Percentiles rank a stretch among this genome's conserved stretches.
phyloP scores from a whole-genome alignment of 1,284 basidiomycete species.

The Ceratobasidium theobromae region DNA sequence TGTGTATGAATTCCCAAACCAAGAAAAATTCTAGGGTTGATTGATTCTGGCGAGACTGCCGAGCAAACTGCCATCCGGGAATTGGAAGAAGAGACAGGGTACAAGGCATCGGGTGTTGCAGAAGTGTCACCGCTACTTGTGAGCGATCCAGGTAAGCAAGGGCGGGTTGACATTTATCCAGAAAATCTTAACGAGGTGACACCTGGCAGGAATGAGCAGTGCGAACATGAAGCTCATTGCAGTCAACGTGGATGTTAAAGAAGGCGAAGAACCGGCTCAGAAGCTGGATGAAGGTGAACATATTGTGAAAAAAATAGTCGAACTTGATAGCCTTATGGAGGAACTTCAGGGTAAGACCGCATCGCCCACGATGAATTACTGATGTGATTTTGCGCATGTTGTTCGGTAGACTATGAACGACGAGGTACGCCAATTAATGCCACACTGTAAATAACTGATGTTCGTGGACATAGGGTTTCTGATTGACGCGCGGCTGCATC shows the following conservation, averaged over 20 bases:
- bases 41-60: conserved; percentile 78
- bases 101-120: conserved; percentile 61
- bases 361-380: background rate
- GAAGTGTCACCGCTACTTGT: conserved; percentile 71
- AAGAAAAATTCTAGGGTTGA: conserved; percentile 55
- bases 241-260: conserved; percentile 58
- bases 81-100: conserved; percentile 89
- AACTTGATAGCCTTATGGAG: conserved; percentile 44
- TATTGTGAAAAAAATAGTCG: conserved; percentile 49
- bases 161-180: background rate
- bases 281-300: conserved; percentile 61
- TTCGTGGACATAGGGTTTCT: conserved; percentile 11
- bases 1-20: conserved; percentile 10
- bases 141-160: conserved; percentile 66
- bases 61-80: conserved; percentile 81
- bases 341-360: conserved; percentile 44
- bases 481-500: conserved; percentile 34
- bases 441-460: background rate
- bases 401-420: conserved; percentile 30
- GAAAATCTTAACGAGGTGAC: background rate
- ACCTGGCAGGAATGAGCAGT: conserved; percentile 69
- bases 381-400: background rate
- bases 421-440: conserved; percentile 7
- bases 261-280: conserved; percentile 57
- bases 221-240: conserved; percentile 71